These are phyloP conservation scores for Trichoderma atroviride DNA, from an alignment of 2,329 filamentous ascomycete species.

Conservation along the genomic window DNA sequence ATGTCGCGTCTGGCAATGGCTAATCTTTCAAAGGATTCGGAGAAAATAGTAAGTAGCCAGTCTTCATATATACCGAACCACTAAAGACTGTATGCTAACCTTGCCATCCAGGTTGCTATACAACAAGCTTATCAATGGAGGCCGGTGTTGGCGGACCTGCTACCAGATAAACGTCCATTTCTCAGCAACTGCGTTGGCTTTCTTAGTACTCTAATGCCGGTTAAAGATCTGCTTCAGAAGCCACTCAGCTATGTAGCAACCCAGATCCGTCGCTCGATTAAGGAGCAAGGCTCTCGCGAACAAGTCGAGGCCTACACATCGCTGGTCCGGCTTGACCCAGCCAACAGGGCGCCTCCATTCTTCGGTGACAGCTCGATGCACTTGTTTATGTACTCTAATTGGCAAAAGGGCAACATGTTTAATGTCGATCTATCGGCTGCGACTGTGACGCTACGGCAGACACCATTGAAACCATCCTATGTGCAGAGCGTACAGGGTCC, in stretches of 20 bases:
- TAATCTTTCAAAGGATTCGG: background rate
- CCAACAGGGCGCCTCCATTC: conserved; percentile 12
- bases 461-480: conserved; percentile 1
- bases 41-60: background rate
- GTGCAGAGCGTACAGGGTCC: conserved; percentile 8
- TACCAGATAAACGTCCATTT: conserved; percentile 2
- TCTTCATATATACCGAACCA: background rate
- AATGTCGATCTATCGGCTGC: background rate
- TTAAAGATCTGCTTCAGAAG: conserved; percentile 3
- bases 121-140: conserved; percentile 17
- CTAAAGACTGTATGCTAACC: background rate
- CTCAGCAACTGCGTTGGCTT: conserved; percentile 16
- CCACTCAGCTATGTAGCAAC: conserved; percentile 5
- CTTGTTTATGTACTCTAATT: conserved; percentile 9
- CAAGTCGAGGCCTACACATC: conserved; percentile 14
- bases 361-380: conserved; percentile 10
- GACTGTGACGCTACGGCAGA: background rate
- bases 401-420: conserved; percentile 12
- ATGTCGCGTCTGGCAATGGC: conserved; percentile 1
- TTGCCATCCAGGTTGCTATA: background rate
- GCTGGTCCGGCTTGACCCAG: conserved; percentile 5
- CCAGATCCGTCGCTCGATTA: conserved; percentile 1
- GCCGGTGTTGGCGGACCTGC: background rate
- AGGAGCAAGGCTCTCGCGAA: conserved; percentile 2
- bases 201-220: background rate